Conservation (phyloP, 805 yeast genomes). For the Starmerella potacharoeniae region DNA sequence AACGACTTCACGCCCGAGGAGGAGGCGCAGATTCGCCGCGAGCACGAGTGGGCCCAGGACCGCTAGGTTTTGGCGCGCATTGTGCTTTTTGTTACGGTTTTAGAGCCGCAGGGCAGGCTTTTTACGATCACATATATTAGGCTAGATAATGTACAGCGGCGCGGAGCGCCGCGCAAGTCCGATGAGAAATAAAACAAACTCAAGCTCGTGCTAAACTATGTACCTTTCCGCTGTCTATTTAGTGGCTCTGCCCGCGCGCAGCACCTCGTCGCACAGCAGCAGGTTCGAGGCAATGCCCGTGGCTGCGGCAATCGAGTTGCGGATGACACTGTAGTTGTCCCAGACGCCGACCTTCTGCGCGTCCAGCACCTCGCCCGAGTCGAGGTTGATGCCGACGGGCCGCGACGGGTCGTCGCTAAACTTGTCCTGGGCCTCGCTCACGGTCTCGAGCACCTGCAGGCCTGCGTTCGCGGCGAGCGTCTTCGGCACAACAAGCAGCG, state of each 20-base stretch:
- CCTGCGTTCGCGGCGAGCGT: conserved; percentile 89
- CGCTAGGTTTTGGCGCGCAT: conserved; percentile 11
- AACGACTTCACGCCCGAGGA: conserved; percentile 40
- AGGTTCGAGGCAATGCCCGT: conserved; percentile 89
- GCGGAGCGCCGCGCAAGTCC: too few species aligned
- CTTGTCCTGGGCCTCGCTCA: conserved; percentile 83
- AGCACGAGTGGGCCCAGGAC: conserved; percentile 37
- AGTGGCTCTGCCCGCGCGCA: conserved; percentile 93
- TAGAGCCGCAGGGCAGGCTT: too few species aligned
- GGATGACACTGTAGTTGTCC: conserved; percentile 89
- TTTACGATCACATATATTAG: too few species aligned
- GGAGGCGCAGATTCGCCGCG: conserved; percentile 37
- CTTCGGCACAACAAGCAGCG: conserved; percentile 82
- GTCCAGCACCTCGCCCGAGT: conserved; percentile 90
- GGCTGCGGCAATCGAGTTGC: conserved; percentile 87
- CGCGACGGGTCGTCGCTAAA: conserved; percentile 40
- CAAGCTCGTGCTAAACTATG: too few species aligned
- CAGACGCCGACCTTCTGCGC: conserved; percentile 90
- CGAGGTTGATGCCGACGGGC: conserved; percentile 80
- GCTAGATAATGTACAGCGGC: too few species aligned
- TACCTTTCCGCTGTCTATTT: conserved; percentile 5
- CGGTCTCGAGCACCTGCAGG: conserved; percentile 78
- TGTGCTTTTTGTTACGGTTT: too few species aligned
- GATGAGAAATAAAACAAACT: too few species aligned
- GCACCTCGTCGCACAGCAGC: conserved; percentile 85